Evolutionary conservation across 2,329 filamentous ascomycete genomes (phyloP).

Genomic region (Fusarium devonianum): DNA sequence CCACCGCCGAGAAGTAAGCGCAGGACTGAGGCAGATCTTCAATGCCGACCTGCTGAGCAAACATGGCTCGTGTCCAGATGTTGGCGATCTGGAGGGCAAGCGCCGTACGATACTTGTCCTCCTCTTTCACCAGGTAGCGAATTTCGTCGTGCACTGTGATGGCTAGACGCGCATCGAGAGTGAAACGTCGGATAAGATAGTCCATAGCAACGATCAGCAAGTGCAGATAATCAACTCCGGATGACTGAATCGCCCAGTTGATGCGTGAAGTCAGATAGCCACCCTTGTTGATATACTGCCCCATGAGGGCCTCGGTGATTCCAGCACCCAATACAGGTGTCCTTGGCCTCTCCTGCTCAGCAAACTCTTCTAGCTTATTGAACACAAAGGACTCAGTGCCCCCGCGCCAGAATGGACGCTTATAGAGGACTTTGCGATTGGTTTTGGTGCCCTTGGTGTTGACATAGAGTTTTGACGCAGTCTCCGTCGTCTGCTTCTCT

Average conservation of each 20-base stretch:
- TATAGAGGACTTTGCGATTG: constrained; percentile 72
- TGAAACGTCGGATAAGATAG: constrained; percentile 85
- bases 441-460: constrained; percentile 92
- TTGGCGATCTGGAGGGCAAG: constrained; percentile 95
- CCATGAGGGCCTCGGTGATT: constrained; percentile 94
- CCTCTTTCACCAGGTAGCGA: constrained; percentile 83
- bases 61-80: constrained; percentile 97
- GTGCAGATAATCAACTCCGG: constrained; percentile 95
- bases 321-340: constrained; percentile 94
- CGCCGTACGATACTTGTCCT: constrained; percentile 87
- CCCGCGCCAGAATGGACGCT: constrained; percentile 88
- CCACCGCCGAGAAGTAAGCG: constrained; percentile 94
- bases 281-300: constrained; percentile 84
- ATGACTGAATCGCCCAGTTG: constrained; percentile 99
- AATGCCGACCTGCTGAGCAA: constrained; percentile 95
- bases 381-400: constrained; percentile 98
- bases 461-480: constrained; percentile 81
- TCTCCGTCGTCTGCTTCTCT: constrained; percentile 77
- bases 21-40: constrained; percentile 92
- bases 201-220: constrained; percentile 95
- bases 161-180: constrained; percentile 82
- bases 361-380: constrained; percentile 97
- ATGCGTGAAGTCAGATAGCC: constrained; percentile 95
- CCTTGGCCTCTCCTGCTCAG: constrained; percentile 87
- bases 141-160: constrained; percentile 99